Evolutionary conservation across 2,329 filamentous ascomycete species (phyloP).

Genomic region (Trichoderma hamatum): DNA sequence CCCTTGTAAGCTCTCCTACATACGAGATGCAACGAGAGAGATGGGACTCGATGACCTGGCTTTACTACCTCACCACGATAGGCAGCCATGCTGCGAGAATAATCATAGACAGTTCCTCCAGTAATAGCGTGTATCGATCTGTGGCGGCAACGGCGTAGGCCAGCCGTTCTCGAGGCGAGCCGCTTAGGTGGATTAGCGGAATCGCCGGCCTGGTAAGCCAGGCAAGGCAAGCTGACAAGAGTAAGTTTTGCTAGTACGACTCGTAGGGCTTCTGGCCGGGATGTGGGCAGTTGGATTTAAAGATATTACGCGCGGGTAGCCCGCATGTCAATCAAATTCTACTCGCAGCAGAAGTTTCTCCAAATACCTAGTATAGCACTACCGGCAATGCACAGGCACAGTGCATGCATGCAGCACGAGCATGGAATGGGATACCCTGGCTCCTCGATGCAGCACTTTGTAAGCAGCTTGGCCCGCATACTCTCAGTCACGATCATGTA

Average conservation of each 20-base stretch:
- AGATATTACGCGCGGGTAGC: slow-evolving; percentile 2
- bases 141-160: background rate
- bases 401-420: background rate
- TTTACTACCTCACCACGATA: background rate
- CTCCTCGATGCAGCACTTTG: background rate
- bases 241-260: background rate
- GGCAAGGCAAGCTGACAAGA: background rate
- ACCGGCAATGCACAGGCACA: slow-evolving; percentile 1
- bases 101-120: background rate
- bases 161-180: slow-evolving; percentile 1
- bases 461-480: background rate
- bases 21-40: background rate
- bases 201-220: slow-evolving; percentile 2
- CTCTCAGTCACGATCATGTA: background rate
- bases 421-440: background rate
- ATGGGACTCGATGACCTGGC: background rate
- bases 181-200: slow-evolving; percentile 10
- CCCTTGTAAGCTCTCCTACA: background rate
- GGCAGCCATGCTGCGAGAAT: background rate
- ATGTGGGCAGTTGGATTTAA: slow-evolving; percentile 2
- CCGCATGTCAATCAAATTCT: background rate
- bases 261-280: background rate
- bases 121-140: background rate
- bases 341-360: background rate
- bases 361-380: background rate